These are phyloP conservation scores for Alternaria angustiovoidea DNA, from an alignment of 2,329 filamentous ascomycete species.

Conservation along the genomic window DNA sequence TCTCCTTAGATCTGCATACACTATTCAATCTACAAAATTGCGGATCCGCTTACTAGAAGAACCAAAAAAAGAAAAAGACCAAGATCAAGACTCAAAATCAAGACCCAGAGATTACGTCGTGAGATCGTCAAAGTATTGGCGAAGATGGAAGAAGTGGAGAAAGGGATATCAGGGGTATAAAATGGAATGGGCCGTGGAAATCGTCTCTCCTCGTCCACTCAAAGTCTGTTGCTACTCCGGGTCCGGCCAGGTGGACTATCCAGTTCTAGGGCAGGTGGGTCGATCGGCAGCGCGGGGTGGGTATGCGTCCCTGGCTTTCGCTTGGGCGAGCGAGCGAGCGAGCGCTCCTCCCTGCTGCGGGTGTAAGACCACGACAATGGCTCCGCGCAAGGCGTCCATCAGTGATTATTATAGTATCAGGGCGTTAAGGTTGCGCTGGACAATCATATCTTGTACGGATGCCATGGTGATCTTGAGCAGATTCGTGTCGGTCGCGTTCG, in stretches of 20 bases:
- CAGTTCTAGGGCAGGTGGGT: constrained; percentile 5
- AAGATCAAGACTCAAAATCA: constrained; percentile 6
- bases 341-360: neutral
- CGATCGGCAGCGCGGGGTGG: constrained; percentile 10
- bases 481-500: constrained; percentile 62
- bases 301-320: neutral
- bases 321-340: constrained; percentile 1
- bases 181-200: constrained; percentile 25
- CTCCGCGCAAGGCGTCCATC: neutral
- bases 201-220: constrained; percentile 14
- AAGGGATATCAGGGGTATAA: constrained; percentile 42
- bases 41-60: constrained; percentile 16
- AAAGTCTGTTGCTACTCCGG: constrained; percentile 7
- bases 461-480: constrained; percentile 66
- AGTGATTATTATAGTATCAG: constrained; percentile 52
- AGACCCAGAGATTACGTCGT: constrained; percentile 27
- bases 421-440: constrained; percentile 61
- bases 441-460: constrained; percentile 63
- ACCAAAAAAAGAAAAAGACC: neutral
- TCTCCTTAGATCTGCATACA: constrained; percentile 2
- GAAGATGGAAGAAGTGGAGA: constrained; percentile 26
- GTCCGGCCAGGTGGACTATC: constrained; percentile 3
- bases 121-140: constrained; percentile 29
- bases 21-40: constrained; percentile 17
- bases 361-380: neutral